These are phyloP conservation scores for Pulveroboletus ravenelii DNA, from an alignment of 768 basidiomycete genomes.

Conservation along the genomic window DNA sequence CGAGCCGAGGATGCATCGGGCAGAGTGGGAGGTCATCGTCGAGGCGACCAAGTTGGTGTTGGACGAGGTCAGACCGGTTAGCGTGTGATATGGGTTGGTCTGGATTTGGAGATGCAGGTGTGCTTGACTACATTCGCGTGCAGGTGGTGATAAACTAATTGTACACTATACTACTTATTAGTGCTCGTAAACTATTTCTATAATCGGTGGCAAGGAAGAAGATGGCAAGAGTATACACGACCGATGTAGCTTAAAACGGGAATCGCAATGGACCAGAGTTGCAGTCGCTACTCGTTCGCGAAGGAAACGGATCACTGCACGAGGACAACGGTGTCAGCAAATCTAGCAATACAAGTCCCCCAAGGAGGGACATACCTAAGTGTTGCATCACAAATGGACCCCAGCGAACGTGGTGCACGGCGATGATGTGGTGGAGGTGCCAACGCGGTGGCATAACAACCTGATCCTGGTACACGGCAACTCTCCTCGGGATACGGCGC, in stretches of 20 bases:
- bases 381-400: conserved; percentile 4
- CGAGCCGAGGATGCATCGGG: conserved; percentile 70
- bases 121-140: conserved; percentile 4
- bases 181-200: conserved; percentile 16
- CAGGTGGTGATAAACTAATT: conserved; percentile 15
- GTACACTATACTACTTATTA: conserved; percentile 9
- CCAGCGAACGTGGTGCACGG: conserved; percentile 18
- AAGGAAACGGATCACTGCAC: conserved; percentile 15
- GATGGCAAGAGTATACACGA: background rate
- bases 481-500: conserved; percentile 16
- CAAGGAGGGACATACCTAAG: conserved; percentile 12
- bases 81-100: background rate
- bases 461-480: conserved; percentile 3
- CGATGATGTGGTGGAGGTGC: conserved; percentile 29
- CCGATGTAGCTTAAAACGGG: conserved; percentile 22
- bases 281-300: conserved; percentile 14
- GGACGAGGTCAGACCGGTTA: conserved; percentile 40
- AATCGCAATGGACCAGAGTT: conserved; percentile 20
- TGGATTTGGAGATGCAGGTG: conserved; percentile 1
- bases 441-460: conserved; percentile 16
- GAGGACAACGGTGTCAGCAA: background rate
- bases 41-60: conserved; percentile 72
- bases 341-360: background rate
- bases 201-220: conserved; percentile 4
- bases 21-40: conserved; percentile 91